Conservation (phyloP, 306 rosid genomes). For the Styphnolobium japonicum region DNA sequence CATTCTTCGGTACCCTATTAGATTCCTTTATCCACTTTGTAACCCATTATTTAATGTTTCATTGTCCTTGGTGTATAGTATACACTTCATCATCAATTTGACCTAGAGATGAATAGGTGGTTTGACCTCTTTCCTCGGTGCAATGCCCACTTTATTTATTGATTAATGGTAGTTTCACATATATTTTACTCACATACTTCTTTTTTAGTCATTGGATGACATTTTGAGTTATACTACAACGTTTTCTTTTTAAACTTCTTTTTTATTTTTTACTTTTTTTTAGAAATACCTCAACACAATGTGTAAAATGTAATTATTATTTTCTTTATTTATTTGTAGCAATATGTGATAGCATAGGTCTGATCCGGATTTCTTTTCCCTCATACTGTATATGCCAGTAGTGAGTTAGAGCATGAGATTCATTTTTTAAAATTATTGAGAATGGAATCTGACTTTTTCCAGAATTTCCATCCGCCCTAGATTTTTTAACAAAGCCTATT, state of each 20-base stretch:
- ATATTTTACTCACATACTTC: not conserved
- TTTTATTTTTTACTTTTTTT: too few species aligned
- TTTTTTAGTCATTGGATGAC: not conserved
- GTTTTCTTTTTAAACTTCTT: not conserved
- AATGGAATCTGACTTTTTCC: constrained; percentile 28
- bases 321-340: not conserved
- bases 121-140: constrained; percentile 19
- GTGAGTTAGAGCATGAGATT: constrained; percentile 19
- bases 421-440: constrained; percentile 20
- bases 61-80: constrained; percentile 3
- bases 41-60: constrained; percentile 33
- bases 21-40: constrained; percentile 28
- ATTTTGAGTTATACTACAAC: not conserved
- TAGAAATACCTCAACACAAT: too few species aligned
- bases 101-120: constrained; percentile 23
- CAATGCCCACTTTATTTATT: constrained; percentile 10
- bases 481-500: not conserved
- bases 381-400: not conserved
- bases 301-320: not conserved
- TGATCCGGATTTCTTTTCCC: not conserved
- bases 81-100: constrained; percentile 20
- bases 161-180: not conserved
- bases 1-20: constrained; percentile 15
- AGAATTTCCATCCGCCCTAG: not conserved
- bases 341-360: too few species aligned